Percentiles rank a stretch among this genome's conserved stretches.
These are phyloP conservation scores for Bipolaris cookei DNA, from an alignment of 2,329 filamentous ascomycete genomes.

Conservation along the genomic window DNA sequence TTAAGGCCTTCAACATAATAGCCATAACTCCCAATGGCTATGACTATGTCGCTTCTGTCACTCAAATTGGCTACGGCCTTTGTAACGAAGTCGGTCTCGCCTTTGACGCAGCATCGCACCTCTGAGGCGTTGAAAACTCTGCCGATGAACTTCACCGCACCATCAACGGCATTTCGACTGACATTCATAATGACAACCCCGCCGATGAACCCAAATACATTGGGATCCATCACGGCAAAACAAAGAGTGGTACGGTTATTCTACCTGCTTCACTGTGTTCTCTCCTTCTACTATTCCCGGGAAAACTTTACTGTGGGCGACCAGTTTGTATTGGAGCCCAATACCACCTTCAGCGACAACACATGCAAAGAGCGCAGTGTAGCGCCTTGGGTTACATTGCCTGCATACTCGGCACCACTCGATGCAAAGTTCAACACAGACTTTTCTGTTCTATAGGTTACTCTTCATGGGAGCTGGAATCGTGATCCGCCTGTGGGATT, in stretches of 20 bases:
- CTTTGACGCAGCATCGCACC: constrained; percentile 35
- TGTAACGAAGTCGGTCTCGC: constrained; percentile 72
- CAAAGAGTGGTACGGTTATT: constrained; percentile 70
- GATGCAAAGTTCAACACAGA: constrained; percentile 35
- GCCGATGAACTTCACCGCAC: constrained; percentile 66
- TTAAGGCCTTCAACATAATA: constrained; percentile 64
- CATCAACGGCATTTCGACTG: constrained; percentile 55
- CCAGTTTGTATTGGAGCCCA: constrained; percentile 42
- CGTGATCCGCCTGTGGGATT: constrained; percentile 30
- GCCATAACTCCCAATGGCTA: constrained; percentile 33
- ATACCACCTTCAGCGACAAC: constrained; percentile 34
- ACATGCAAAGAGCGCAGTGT: constrained; percentile 30
- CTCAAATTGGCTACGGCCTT: constrained; percentile 67
- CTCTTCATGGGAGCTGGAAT: constrained; percentile 42
- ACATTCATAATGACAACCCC: constrained; percentile 71
- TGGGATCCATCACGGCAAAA: constrained; percentile 57
- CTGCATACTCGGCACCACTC: constrained; percentile 38
- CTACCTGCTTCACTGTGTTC: constrained; percentile 71
- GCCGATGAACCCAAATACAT: constrained; percentile 77
- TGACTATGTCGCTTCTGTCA: constrained; percentile 58
- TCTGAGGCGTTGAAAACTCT: constrained; percentile 68
- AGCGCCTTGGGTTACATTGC: constrained; percentile 27
- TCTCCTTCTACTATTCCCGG: constrained; percentile 32
- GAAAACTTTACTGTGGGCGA: constrained; percentile 32
- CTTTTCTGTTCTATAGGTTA: constrained; percentile 34